Conservation (phyloP, 202 grass and related monocot species). For the Schoenoplectus tabernaemontani region DNA sequence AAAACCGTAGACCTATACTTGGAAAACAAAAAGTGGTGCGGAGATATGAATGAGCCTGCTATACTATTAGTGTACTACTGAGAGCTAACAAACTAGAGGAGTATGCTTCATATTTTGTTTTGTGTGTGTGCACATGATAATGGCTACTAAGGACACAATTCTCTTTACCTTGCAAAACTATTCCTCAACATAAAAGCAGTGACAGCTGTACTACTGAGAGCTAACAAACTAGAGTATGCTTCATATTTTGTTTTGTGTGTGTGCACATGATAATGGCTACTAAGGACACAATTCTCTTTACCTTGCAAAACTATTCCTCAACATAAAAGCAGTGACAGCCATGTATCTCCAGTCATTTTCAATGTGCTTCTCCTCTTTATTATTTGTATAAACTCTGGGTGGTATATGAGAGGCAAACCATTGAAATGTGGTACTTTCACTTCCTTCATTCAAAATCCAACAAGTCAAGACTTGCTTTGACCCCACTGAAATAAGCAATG, state of each 20-base stretch:
- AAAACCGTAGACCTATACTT: background rate
- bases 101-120: background rate
- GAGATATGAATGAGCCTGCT: constrained; percentile 1
- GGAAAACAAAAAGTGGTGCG: background rate
- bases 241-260: background rate
- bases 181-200: constrained; percentile 87
- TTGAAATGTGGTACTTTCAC: constrained; percentile 46
- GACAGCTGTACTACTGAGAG: constrained; percentile 28
- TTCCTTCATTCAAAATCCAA: constrained; percentile 64
- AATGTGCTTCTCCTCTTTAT: constrained; percentile 32
- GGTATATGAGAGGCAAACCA: constrained; percentile 88
- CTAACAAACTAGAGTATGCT: background rate
- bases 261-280: background rate
- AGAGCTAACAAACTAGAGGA: background rate
- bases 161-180: constrained; percentile 39
- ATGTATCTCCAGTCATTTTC: constrained; percentile 99
- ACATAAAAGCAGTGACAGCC: constrained; percentile 86
- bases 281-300: constrained; percentile 23
- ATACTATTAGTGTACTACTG: no score
- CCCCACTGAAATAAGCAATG: constrained; percentile 83
- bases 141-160: background rate
- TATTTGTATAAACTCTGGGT: constrained; percentile 36
- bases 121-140: background rate
- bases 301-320: constrained; percentile 54
- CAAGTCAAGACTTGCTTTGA: constrained; percentile 92